A percentile compares a stretch with the other conserved stretches of the same genome.
phyloP scores from a whole-genome alignment of 495 filamentous ascomycete species.

The Talaromyces stipitatus region DNA sequence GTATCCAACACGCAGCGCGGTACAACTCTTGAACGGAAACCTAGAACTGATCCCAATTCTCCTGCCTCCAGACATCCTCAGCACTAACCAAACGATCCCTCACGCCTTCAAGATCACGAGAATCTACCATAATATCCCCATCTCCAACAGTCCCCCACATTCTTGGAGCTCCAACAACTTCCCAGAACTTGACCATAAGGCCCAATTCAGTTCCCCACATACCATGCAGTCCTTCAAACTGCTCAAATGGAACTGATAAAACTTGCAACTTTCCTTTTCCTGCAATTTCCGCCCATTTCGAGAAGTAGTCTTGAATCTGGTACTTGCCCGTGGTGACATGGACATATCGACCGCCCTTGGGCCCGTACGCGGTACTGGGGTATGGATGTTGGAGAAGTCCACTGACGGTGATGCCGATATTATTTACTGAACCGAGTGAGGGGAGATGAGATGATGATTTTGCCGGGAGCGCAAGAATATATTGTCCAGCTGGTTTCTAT shows the following conservation, averaged over 20 bases:
- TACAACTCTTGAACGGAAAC: too few species aligned
- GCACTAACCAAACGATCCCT: not conserved
- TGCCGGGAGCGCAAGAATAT: not conserved
- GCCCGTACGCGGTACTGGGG: not conserved
- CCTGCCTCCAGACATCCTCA: not conserved
- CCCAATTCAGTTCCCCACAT: conserved; percentile 10
- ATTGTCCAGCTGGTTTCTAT: not conserved
- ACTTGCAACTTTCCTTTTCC: conserved; percentile 11
- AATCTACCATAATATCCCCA: not conserved
- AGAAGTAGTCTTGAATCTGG: conserved; percentile 23
- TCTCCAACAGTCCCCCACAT: not conserved
- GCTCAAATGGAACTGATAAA: conserved; percentile 1
- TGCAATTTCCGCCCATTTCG: conserved; percentile 26
- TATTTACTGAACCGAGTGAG: not conserved
- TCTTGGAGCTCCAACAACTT: not conserved
- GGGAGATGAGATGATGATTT: not conserved
- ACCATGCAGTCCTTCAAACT: conserved; percentile 10
- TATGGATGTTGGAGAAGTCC: not conserved
- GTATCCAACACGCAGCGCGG: too few species aligned
- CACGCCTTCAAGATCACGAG: not conserved
- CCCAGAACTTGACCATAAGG: conserved; percentile 7
- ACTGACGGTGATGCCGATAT: not conserved
- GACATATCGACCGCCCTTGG: not conserved
- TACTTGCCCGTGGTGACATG: not conserved
- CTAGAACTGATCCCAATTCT: not conserved